Evolutionary conservation across 176 grass and related monocot genomes (phyloP), one percentile per base, ranked within the genome.

Genomic region (Secale cereale): DNA sequence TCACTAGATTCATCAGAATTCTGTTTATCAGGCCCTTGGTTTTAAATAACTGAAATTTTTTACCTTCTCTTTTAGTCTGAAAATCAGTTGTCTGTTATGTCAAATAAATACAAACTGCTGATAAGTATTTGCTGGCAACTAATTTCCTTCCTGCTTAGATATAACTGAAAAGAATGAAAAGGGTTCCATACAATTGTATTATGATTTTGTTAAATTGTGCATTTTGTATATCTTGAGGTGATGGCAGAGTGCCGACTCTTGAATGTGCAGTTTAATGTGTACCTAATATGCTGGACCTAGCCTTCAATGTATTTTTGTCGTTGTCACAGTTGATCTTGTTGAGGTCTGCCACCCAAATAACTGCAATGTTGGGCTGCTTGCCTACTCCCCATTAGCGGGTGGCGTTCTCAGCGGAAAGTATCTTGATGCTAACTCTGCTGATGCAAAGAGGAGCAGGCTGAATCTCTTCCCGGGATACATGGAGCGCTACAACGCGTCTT

Each of bases 271-370:
- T 29, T 45, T 45, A 62, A 9, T 62, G 79, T 63, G 75, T 3
- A 8, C 1, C 23, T 66, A 27, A 65, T 19, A 67, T 78, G 23
- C n/a, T n/a, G n/a, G n/a, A n/a, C n/a, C n/a, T n/a, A n/a, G n/a
- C 39, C 41, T 59, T 10, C 7, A 60, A n/a, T n/a, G n/a, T 68
- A 15, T 20, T 67, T 52, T 84, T n/a, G n/a, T 10, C 63, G 70
- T 87, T 22, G 33, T 76, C 80, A 61, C 82, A 98, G 95, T 93
- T 88, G 95, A 98, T 87, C 95, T 98, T 85, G 92, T 89, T 73
- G 95, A 98, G 88, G 95, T 93, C 65, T 98, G 95, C 76, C 92
- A 98, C 29, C 93, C 91, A 30, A 98, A 93, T 78, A 91, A 98
- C 66, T 95, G 89, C 74, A 98, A 98, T 57, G 33, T 98, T 65